A percentile compares a stretch with the other conserved stretches of the same genome.
Conservation (phyloP, 192 early-diverging fungal species). For the Martensiomyces pterosporus region DNA sequence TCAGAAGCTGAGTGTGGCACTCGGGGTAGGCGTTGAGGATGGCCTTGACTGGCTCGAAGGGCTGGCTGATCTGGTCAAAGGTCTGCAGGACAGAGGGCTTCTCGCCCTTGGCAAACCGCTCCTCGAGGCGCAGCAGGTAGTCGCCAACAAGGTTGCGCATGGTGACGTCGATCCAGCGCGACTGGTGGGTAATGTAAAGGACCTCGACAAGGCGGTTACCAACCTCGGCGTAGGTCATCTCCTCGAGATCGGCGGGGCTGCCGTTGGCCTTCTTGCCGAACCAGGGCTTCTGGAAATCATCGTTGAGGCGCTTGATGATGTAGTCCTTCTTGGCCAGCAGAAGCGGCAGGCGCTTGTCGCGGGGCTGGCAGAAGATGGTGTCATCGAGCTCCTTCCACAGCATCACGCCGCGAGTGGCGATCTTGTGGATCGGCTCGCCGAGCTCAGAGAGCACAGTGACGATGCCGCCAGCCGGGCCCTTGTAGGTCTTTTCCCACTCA, state of each 20-base stretch:
- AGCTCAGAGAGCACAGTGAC: slow-evolving; percentile 92
- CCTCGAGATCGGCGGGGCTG: slow-evolving; percentile 70
- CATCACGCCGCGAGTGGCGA: slow-evolving; percentile 86
- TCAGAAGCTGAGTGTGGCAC: slow-evolving; percentile 25
- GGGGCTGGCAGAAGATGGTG: slow-evolving; percentile 78
- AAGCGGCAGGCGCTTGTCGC: slow-evolving; percentile 79
- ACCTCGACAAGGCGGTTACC: slow-evolving; percentile 76
- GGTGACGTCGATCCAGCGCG: slow-evolving; percentile 82
- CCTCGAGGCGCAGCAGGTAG: slow-evolving; percentile 80
- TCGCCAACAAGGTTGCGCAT: slow-evolving; percentile 82
- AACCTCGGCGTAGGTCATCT: slow-evolving; percentile 94
- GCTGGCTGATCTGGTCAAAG: slow-evolving; percentile 24
- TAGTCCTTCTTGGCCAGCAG: slow-evolving; percentile 87
- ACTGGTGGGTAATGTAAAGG: slow-evolving; percentile 70
- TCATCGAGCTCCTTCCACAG: slow-evolving; percentile 97
- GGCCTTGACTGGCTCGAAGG: slow-evolving; percentile 32
- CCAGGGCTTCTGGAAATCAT: slow-evolving; percentile 95
- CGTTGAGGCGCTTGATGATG: slow-evolving; percentile 84
- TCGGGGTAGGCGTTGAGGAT: slow-evolving; percentile 10
- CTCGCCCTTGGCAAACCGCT: slow-evolving; percentile 63
- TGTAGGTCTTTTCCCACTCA: slow-evolving; percentile 93
- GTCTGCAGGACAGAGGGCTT: slow-evolving; percentile 19
- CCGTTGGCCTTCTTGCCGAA: slow-evolving; percentile 83
- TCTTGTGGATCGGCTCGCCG: slow-evolving; percentile 96
- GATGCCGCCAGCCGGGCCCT: slow-evolving; percentile 81